Base-by-base conservation (phyloP, 441 rosid genomes). In the Erysimum cheiri region DNA sequence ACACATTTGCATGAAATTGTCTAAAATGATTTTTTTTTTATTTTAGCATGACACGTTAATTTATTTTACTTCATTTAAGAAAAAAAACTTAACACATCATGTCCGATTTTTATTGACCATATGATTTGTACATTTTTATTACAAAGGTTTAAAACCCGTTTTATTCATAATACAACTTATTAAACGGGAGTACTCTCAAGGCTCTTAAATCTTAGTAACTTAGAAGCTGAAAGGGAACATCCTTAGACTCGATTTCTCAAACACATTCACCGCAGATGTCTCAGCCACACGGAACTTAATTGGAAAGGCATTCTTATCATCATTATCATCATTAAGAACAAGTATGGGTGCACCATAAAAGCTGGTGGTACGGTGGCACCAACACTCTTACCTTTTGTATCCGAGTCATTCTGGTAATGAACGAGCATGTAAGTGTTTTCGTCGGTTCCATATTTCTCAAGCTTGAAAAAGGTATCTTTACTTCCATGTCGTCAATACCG, bases 281-380 rank as follows among this genome's bases (percentile, higher is more conserved):
- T 33, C 72, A 41, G 58, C 67, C 72, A 52, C 14, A 59, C 64
- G 60, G 53, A 73, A 58, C 49, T 73, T 73, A 24, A 73, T 31
- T 7, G 62, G 55, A 14, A 66, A 66, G 0, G 37, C 72, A 65
- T 66, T 65, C 46, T 39, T 24, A 46, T 63, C 76, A 64, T 49
- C 65, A 52, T 32, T 52, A 33, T 71, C 63, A 36, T 15, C 59
- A 2, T 64, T 29, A 48, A 72, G 66, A 72, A 72, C 71, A 47
- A 72, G 53, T 1, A 29, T 37, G n/a, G 47, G 29, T 39, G 65
- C 61, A 56, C 32, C 67, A 1, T 5, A 66, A 40, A 40, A 0
- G 9, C 67, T 17, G n/a, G n/a, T n/a, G n/a, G n/a, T 0, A 14
- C 10, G 8, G 32, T 32, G 2, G 53, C 6, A 39, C 77, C 77